Conservation (phyloP, 1,284 basidiomycete genomes). For the Melanopsichium pennsylvanicum region DNA sequence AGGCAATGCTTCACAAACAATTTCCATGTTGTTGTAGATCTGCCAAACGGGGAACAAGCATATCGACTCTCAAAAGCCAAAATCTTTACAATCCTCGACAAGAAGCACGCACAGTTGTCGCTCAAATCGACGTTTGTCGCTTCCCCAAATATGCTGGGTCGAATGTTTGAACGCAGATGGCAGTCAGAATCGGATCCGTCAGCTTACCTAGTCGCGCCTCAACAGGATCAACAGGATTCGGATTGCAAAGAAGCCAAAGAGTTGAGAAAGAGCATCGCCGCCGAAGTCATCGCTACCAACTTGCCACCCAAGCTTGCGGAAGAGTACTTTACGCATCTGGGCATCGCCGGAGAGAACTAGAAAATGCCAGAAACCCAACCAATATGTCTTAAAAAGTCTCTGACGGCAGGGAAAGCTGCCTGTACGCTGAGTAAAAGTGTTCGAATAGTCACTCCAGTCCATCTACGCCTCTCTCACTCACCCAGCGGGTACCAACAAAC, state of each 20-base stretch:
- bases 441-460: too few species aligned
- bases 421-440: too few species aligned
- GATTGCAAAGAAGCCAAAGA: conserved; percentile 19
- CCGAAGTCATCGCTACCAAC: conserved; percentile 25
- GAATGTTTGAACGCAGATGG: conserved; percentile 36
- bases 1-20: too few species aligned
- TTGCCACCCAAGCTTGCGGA: conserved; percentile 14
- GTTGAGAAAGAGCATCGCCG: conserved; percentile 22
- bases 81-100: conserved; percentile 18
- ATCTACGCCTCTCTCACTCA: too few species aligned
- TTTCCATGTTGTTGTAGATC: conserved; percentile 4
- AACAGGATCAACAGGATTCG: background rate
- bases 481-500: too few species aligned
- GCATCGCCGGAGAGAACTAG: background rate
- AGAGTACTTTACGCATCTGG: conserved; percentile 22
- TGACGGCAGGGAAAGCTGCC: too few species aligned
- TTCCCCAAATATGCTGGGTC: conserved; percentile 33
- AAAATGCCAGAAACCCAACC: background rate
- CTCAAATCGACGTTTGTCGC: conserved; percentile 16
- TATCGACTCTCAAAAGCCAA: conserved; percentile 30
- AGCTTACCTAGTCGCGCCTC: conserved; percentile 1
- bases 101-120: conserved; percentile 13
- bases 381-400: too few species aligned
- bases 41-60: conserved; percentile 27
- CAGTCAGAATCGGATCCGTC: conserved; percentile 21